Evolutionary conservation across 2,329 filamentous ascomycete species (phyloP).

Genomic region (Pyrenophora seminiperda): DNA sequence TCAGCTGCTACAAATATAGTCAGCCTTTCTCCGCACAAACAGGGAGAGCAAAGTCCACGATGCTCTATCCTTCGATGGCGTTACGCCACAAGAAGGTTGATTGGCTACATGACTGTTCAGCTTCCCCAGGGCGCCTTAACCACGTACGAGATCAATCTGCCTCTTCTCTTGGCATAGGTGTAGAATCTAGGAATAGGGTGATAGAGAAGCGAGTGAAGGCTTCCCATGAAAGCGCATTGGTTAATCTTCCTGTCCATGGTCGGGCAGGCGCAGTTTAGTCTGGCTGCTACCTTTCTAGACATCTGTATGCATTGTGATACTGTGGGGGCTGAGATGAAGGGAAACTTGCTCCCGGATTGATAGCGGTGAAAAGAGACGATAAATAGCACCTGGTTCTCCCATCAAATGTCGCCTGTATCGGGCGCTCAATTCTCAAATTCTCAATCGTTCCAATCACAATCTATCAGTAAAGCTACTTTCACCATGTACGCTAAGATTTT

Average conservation of each 20-base stretch:
- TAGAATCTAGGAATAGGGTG: neutral
- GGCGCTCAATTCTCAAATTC: neutral
- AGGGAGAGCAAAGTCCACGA: neutral
- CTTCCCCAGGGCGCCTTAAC: neutral
- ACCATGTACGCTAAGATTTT: neutral
- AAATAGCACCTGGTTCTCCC: neutral
- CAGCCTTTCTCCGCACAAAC: neutral
- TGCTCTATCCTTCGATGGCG: neutral
- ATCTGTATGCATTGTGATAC: neutral
- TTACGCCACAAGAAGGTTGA: neutral
- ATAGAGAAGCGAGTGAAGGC: neutral
- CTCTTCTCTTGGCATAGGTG: neutral
- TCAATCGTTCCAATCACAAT: no score
- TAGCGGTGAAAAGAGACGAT: neutral
- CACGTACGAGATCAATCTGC: neutral
- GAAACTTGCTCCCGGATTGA: neutral
- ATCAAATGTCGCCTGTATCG: no score
- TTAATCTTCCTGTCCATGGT: no score
- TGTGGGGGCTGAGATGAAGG: neutral
- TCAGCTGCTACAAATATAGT: constrained; percentile 1
- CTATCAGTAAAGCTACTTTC: neutral
- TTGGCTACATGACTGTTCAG: neutral
- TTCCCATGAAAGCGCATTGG: neutral
- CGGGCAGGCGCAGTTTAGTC: no score
- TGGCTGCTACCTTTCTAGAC: no score